These are phyloP conservation scores for Asterella californica DNA, from an alignment of 225 moss, liverwort and hornwort genomes.

Conservation along the genomic window DNA sequence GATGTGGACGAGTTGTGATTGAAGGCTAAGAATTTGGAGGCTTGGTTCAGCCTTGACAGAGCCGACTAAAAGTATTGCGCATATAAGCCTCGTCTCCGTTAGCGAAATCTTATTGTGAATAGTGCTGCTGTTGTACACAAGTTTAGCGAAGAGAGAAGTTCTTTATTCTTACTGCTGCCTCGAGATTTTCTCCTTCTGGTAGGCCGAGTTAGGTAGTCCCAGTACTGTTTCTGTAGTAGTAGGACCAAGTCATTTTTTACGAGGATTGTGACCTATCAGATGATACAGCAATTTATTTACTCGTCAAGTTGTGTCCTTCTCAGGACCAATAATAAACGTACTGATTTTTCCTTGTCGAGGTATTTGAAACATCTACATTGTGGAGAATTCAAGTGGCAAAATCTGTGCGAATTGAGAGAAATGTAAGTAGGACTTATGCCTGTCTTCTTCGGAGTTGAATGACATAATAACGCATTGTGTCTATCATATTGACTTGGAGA, in stretches of 20 bases:
- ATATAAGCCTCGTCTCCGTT: neutral
- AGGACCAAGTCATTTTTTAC: slow-evolving; percentile 20
- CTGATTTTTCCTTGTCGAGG: neutral
- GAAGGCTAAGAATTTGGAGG: neutral
- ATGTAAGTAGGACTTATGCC: no score
- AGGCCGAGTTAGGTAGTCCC: neutral
- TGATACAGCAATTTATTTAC: slow-evolving; percentile 6
- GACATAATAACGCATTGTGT: no score
- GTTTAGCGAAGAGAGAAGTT: slow-evolving; percentile 12
- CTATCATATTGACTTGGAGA: no score
- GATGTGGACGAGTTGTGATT: slow-evolving; percentile 12
- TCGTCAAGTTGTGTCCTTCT: neutral
- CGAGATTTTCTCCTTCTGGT: neutral
- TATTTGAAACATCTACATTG: no score
- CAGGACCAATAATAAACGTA: slow-evolving; percentile 21
- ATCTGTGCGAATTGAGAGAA: neutral
- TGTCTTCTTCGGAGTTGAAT: no score
- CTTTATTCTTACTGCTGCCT: neutral
- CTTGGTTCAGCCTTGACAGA: neutral
- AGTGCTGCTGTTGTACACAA: slow-evolving; percentile 26
- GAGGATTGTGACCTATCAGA: slow-evolving; percentile 9
- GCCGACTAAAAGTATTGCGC: slow-evolving; percentile 5
- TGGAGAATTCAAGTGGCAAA: no score
- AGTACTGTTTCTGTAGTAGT: slow-evolving; percentile 2
- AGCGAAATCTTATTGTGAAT: slow-evolving; percentile 12